These are phyloP conservation scores for Cladorrhinum sp. DNA, from an alignment of 2,329 filamentous ascomycete genomes.

Conservation along the genomic window DNA sequence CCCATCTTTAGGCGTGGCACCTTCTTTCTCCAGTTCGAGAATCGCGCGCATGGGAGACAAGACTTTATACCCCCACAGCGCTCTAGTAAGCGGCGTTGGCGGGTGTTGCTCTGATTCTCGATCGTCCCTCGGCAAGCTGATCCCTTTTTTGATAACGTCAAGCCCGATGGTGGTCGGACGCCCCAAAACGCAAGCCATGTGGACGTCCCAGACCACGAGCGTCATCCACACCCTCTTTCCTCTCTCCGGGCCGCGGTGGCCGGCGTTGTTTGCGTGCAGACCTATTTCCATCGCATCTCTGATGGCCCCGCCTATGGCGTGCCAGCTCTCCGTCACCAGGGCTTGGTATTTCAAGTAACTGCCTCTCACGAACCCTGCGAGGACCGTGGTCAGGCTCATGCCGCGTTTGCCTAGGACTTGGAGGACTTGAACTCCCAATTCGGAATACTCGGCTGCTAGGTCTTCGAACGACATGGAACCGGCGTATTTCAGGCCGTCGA, in stretches of 20 bases:
- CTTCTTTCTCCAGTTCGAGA: constrained; percentile 54
- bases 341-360: constrained; percentile 58
- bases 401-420: constrained; percentile 55
- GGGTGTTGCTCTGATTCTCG: constrained; percentile 48
- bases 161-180: constrained; percentile 55
- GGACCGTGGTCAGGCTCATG: constrained; percentile 54
- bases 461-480: constrained; percentile 59
- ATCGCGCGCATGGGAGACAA: constrained; percentile 51
- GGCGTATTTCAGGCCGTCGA: constrained; percentile 57
- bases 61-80: constrained; percentile 50
- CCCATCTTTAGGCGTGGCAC: constrained; percentile 36
- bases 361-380: constrained; percentile 55
- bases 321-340: constrained; percentile 58
- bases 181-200: constrained; percentile 52
- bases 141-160: constrained; percentile 44
- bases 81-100: constrained; percentile 54
- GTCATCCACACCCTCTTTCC: constrained; percentile 56
- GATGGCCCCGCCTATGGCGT: constrained; percentile 54
- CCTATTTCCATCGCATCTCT: constrained; percentile 62
- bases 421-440: constrained; percentile 52
- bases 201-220: constrained; percentile 53
- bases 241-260: constrained; percentile 46
- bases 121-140: constrained; percentile 46
- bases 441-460: constrained; percentile 58
- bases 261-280: constrained; percentile 55